Base-by-base conservation (phyloP, 352 stramenopile genomes). In the Stephanocyclus meneghinianus region DNA sequence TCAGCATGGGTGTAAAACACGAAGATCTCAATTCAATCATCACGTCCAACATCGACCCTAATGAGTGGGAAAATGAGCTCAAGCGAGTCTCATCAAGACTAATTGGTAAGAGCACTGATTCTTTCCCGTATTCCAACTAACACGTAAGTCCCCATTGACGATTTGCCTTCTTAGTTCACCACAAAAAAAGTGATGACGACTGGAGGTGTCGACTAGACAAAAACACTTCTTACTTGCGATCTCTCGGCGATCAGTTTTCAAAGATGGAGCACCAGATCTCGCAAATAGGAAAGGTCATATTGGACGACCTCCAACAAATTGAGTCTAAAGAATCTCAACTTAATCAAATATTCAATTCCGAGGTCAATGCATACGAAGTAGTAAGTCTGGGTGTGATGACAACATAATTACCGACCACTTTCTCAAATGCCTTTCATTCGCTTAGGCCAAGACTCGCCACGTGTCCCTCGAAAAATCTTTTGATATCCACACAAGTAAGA, bases 41-140 rank as follows among this genome's bases (percentile, higher is more conserved):
- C 45, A 30, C 15, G 26, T 63, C 55, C 26, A 42, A 18, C 11
- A 45, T 42, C 11, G 26, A 63, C 44, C 55, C 55, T 4, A 15
- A 18, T 9, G 10, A 63, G n/a, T 63, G 55, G 55, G 44, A 44
- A 16, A 71, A 79, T 42, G 90, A 94, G 63, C 73, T 94, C 8
- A 86, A 94, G 72, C 66, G 90, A 55, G 88, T 94, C 10, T 80
- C 63, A 15, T 87, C 86, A 10, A 81, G 44, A 57, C 75, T 82
- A 26, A 65, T 62, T 63, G 68, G 68, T 76, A 53, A 60, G 56
- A 44, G 1, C 26, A 6, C n/a, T 32, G 18, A 7, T 35, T 16
- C 21, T 40, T 61, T 64, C 21, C 7, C 37, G 13, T 66, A 7
- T 37, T 26, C 35, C 21, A 13, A 48, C 29, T 11, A 59, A 11